Evolutionary conservation across 176 grass and related monocot species (phyloP).

Genomic region (Zea luxurians): DNA sequence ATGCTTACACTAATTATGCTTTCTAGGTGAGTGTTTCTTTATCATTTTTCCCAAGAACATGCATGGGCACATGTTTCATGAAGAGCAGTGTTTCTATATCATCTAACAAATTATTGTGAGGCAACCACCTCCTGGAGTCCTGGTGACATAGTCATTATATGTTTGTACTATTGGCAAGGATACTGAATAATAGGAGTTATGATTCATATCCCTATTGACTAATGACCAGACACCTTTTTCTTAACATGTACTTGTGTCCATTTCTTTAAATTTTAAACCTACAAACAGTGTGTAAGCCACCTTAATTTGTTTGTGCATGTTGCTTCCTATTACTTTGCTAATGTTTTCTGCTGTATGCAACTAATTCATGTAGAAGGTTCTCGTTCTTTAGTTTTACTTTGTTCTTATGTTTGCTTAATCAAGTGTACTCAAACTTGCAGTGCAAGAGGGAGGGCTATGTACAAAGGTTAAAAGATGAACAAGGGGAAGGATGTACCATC

Average conservation of each 20-base stretch:
- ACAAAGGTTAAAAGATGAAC: slow-evolving; percentile 87
- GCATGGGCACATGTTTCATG: neutral
- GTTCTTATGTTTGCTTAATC: slow-evolving; percentile 17
- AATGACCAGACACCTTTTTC: neutral
- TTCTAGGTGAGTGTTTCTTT: slow-evolving; percentile 13
- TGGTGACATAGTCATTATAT: neutral
- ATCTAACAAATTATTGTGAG: slow-evolving; percentile 19
- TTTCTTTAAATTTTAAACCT: slow-evolving; percentile 25
- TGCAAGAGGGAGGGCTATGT: slow-evolving; percentile 97
- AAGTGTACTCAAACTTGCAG: slow-evolving; percentile 41
- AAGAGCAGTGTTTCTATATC: neutral
- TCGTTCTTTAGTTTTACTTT: slow-evolving; percentile 6
- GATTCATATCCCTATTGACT: neutral
- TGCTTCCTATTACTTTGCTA: slow-evolving; percentile 14
- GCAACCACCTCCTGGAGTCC: neutral
- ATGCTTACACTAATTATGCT: neutral
- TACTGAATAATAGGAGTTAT: neutral
- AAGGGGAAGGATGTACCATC: slow-evolving; percentile 96
- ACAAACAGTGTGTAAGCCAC: slow-evolving; percentile 8
- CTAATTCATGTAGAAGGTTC: neutral
- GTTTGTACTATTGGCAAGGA: neutral
- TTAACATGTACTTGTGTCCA: slow-evolving; percentile 6
- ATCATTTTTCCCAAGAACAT: neutral
- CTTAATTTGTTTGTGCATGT: slow-evolving; percentile 4
- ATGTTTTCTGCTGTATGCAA: slow-evolving; percentile 27